These are phyloP conservation scores for Helotiales sp. DNA, from an alignment of 2,329 filamentous ascomycete species.

Conservation along the genomic window DNA sequence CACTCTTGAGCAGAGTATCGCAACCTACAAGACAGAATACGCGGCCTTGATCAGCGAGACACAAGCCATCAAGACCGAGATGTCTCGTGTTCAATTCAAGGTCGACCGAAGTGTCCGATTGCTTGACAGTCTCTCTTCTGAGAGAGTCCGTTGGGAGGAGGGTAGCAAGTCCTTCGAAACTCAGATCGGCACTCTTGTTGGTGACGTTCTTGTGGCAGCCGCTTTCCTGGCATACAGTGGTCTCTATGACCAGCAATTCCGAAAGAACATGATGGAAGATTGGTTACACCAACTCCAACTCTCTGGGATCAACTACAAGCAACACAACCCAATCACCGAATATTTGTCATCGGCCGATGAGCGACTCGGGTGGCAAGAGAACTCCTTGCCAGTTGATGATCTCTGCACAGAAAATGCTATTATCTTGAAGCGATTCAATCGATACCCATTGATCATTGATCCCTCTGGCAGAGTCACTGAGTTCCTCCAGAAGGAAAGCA, in stretches of 20 bases:
- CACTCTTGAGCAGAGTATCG: constrained; percentile 86
- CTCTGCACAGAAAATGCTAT: constrained; percentile 99
- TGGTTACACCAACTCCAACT: constrained; percentile 93
- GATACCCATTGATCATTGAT: constrained; percentile 97
- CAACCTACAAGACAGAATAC: constrained; percentile 94
- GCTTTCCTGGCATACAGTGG: constrained; percentile 97
- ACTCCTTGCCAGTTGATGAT: constrained; percentile 92
- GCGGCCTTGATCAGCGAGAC: constrained; percentile 95
- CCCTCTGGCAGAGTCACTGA: constrained; percentile 94
- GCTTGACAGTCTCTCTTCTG: constrained; percentile 92
- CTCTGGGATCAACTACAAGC: constrained; percentile 93
- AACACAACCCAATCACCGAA: constrained; percentile 91
- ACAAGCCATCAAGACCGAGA: constrained; percentile 95
- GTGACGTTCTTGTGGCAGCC: constrained; percentile 93
- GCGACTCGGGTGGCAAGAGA: constrained; percentile 91
- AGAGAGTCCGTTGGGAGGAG: constrained; percentile 92
- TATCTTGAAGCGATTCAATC: constrained; percentile 95
- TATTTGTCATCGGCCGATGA: constrained; percentile 97
- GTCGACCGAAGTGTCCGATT: constrained; percentile 94
- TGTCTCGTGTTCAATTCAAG: constrained; percentile 96
- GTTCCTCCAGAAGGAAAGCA: constrained; percentile 93
- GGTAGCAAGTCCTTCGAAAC: constrained; percentile 98
- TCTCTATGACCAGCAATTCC: constrained; percentile 97
- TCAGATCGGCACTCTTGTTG: constrained; percentile 94
- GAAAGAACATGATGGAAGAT: constrained; percentile 96